phyloP scores from a whole-genome alignment of 2,329 filamentous ascomycete species.

The Phaeoacremonium minimum region DNA sequence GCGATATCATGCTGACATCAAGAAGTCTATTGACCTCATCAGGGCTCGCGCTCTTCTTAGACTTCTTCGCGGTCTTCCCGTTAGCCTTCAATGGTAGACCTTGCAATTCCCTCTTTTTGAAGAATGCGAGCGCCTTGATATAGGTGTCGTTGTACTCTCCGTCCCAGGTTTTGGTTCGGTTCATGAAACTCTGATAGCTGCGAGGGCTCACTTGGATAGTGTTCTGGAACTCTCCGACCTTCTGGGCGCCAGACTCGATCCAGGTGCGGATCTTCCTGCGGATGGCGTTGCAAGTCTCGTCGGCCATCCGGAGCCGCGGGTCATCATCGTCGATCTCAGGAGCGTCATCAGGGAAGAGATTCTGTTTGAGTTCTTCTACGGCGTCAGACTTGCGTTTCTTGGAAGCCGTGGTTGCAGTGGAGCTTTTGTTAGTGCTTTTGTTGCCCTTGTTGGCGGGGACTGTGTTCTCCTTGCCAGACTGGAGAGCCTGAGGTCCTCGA shows the following conservation, averaged over 20 bases:
- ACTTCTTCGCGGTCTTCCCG: background rate
- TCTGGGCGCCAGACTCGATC: conserved; percentile 43
- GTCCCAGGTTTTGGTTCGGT: conserved; percentile 33
- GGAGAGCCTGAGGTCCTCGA: no score
- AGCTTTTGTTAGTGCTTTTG: background rate
- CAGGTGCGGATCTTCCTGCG: conserved; percentile 31
- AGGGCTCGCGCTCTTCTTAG: background rate
- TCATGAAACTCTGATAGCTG: conserved; percentile 41
- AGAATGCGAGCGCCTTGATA: conserved; percentile 32
- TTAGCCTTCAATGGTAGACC: conserved; percentile 33
- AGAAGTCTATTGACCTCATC: no score
- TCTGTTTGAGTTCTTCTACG: background rate
- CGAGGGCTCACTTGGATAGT: conserved; percentile 36
- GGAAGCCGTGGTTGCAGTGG: background rate
- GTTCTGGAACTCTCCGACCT: conserved; percentile 44
- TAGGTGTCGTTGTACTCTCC: conserved; percentile 28
- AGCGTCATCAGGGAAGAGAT: conserved; percentile 3
- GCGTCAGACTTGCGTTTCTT: conserved; percentile 6
- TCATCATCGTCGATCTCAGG: conserved; percentile 3
- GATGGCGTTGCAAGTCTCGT: conserved; percentile 6
- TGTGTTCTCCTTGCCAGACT: background rate
- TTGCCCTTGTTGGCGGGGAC: no score
- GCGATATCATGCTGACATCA: conserved; percentile 4
- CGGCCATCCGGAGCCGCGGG: conserved; percentile 1
- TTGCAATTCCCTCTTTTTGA: conserved; percentile 44